Evolutionary conservation across 371 early-diverging fungal genomes (phyloP).

Genomic region (Mucor mucedo): DNA sequence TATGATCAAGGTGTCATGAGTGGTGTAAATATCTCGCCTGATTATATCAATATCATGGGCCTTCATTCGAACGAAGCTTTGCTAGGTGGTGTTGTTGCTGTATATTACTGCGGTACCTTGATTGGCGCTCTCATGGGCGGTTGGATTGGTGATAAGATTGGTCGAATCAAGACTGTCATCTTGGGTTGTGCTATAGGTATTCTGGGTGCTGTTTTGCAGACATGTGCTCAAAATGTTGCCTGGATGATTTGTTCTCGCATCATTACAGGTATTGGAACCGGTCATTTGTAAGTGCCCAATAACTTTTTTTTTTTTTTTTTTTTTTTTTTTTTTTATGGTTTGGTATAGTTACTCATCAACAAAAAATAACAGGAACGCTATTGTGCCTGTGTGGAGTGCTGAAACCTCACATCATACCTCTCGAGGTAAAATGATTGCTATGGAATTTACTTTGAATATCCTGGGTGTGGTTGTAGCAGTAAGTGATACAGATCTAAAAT

Average conservation of each 20-base stretch:
- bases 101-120: slow-evolving; percentile 45
- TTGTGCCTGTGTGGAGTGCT: slow-evolving; percentile 53
- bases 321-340: neutral
- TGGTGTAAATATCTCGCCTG: slow-evolving; percentile 47
- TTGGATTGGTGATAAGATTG: slow-evolving; percentile 46
- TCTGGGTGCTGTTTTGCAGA: slow-evolving; percentile 48
- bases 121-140: slow-evolving; percentile 52
- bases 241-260: slow-evolving; percentile 54
- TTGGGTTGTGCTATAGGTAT: slow-evolving; percentile 41
- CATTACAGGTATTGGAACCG: slow-evolving; percentile 52
- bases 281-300: slow-evolving; percentile 39
- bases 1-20: slow-evolving; percentile 59
- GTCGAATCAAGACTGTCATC: slow-evolving; percentile 45
- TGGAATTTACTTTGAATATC: slow-evolving; percentile 51
- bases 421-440: slow-evolving; percentile 46
- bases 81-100: slow-evolving; percentile 50
- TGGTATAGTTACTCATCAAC: neutral
- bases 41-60: slow-evolving; percentile 48
- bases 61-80: slow-evolving; percentile 41
- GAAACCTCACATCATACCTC: slow-evolving; percentile 47
- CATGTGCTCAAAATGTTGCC: slow-evolving; percentile 42
- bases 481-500: slow-evolving; percentile 7
- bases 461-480: slow-evolving; percentile 52
- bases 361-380: slow-evolving; percentile 34
- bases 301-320: neutral